phyloP scores from a whole-genome alignment of 768 basidiomycete species.

The Leccinum aurantiacum region DNA sequence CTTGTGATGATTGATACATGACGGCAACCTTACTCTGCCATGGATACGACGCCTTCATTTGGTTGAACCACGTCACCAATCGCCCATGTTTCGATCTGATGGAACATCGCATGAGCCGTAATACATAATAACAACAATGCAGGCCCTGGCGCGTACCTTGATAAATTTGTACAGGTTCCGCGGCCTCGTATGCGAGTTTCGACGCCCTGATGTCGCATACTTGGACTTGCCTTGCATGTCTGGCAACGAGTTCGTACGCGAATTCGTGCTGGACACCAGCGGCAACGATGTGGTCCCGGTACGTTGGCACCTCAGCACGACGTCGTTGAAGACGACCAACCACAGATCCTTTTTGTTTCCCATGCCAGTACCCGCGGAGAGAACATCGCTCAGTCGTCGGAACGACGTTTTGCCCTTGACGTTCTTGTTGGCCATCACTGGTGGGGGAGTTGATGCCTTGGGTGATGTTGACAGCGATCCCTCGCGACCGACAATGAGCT shows the following conservation, averaged over 20 bases:
- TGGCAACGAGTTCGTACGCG: slow-evolving; percentile 75
- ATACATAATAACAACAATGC: not conserved
- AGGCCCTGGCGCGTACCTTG: slow-evolving; percentile 52
- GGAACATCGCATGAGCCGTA: slow-evolving; percentile 9
- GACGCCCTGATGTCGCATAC: slow-evolving; percentile 77
- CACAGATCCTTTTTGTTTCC: slow-evolving; percentile 85
- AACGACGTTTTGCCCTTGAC: slow-evolving; percentile 85
- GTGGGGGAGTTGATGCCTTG: slow-evolving; percentile 36
- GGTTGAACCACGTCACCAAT: slow-evolving; percentile 77
- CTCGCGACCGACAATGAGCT: slow-evolving; percentile 41
- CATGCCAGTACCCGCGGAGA: slow-evolving; percentile 54
- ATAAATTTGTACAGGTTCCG: slow-evolving; percentile 93
- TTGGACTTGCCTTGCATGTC: slow-evolving; percentile 82
- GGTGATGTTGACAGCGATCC: slow-evolving; percentile 18
- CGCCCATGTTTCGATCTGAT: slow-evolving; percentile 83
- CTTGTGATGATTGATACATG: slow-evolving; percentile 1
- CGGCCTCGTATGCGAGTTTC: slow-evolving; percentile 75
- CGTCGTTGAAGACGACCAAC: slow-evolving; percentile 96
- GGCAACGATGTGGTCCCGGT: slow-evolving; percentile 87
- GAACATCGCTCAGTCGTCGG: slow-evolving; percentile 87
- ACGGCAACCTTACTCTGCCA: slow-evolving; percentile 75
- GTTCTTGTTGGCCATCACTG: slow-evolving; percentile 45
- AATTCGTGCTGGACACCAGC: slow-evolving; percentile 63
- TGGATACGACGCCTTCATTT: slow-evolving; percentile 77
- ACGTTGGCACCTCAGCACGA: slow-evolving; percentile 87